A percentile compares a stretch with the other conserved stretches of the same genome.
phyloP scores from a whole-genome alignment of 768 basidiomycete species.

The Lentinula aciculospora region DNA sequence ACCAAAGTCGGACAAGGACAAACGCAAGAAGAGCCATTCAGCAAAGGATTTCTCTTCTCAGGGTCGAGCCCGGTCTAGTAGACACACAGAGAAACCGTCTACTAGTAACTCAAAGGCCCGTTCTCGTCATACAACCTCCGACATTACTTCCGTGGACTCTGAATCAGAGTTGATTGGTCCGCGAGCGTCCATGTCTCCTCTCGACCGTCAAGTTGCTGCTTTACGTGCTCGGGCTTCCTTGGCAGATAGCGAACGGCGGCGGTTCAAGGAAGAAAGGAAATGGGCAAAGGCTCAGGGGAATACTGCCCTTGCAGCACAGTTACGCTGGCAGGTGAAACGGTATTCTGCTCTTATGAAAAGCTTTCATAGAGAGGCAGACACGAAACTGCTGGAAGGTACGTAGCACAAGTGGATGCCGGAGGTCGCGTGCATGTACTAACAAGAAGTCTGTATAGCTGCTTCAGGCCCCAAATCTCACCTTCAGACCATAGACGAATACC shows the following conservation, averaged over 20 bases:
- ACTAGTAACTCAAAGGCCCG: constrained; percentile 8
- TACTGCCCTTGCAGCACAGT: constrained; percentile 64
- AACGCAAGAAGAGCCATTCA: constrained; percentile 22
- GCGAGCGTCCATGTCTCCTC: constrained; percentile 49
- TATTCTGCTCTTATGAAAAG: constrained; percentile 78
- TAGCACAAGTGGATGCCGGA: not conserved
- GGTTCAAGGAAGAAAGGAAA: constrained; percentile 82
- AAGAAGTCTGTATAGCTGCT: not conserved
- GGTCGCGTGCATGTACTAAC: not conserved
- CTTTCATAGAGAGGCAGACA: constrained; percentile 73
- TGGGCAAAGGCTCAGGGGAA: constrained; percentile 84
- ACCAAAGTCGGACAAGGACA: constrained; percentile 24
- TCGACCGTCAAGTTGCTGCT: constrained; percentile 70
- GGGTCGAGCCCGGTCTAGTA: constrained; percentile 15
- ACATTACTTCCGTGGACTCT: constrained; percentile 67
- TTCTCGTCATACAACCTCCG: constrained; percentile 32
- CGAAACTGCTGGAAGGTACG: constrained; percentile 60
- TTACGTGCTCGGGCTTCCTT: constrained; percentile 73
- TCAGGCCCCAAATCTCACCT: constrained; percentile 15
- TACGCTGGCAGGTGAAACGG: constrained; percentile 80
- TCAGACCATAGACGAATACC: constrained; percentile 19
- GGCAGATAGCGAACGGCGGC: constrained; percentile 77
- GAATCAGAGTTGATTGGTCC: constrained; percentile 61
- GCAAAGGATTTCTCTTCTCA: constrained; percentile 16
- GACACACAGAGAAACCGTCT: constrained; percentile 5